Percentiles rank a stretch among this genome's conserved stretches.
These are phyloP conservation scores for Lepidopterella palustris DNA, from an alignment of 495 filamentous ascomycete species.

Conservation along the genomic window DNA sequence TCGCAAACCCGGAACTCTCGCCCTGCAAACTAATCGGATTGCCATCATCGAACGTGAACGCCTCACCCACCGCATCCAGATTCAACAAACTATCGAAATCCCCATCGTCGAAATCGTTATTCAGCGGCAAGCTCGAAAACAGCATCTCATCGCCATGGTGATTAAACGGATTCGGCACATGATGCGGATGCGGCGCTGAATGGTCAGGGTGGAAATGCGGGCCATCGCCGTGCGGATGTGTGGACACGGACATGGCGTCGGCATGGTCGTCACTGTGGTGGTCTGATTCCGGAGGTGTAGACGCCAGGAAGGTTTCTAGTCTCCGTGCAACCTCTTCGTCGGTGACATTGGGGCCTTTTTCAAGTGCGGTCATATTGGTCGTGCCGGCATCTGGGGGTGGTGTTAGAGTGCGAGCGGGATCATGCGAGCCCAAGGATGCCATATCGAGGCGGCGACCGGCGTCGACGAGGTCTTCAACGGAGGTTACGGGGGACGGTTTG, in stretches of 20 bases:
- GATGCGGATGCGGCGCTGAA: not conserved
- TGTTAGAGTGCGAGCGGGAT: conserved; percentile 29
- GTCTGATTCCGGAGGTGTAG: conserved; percentile 35
- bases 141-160: conserved; percentile 25
- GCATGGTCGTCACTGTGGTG: conserved; percentile 14
- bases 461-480: conserved; percentile 36
- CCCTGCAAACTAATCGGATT: conserved; percentile 32
- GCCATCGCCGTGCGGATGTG: not conserved
- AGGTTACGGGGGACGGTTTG: conserved; percentile 25
- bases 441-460: conserved; percentile 33
- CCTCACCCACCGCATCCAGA: conserved; percentile 27
- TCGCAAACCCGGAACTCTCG: conserved; percentile 34
- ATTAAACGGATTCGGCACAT: conserved; percentile 10
- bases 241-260: conserved; percentile 1
- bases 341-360: conserved; percentile 21
- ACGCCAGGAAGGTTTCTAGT: conserved; percentile 38
- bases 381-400: conserved; percentile 36
- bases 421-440: conserved; percentile 1
- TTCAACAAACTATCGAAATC: conserved; percentile 36
- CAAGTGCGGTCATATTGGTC: conserved; percentile 17
- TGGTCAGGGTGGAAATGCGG: not conserved
- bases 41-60: conserved; percentile 25
- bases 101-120: conserved; percentile 35
- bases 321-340: conserved; percentile 35
- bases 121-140: conserved; percentile 19